Base-by-base conservation (phyloP, 2,329 filamentous ascomycete species). In the Truncatella angustata region DNA sequence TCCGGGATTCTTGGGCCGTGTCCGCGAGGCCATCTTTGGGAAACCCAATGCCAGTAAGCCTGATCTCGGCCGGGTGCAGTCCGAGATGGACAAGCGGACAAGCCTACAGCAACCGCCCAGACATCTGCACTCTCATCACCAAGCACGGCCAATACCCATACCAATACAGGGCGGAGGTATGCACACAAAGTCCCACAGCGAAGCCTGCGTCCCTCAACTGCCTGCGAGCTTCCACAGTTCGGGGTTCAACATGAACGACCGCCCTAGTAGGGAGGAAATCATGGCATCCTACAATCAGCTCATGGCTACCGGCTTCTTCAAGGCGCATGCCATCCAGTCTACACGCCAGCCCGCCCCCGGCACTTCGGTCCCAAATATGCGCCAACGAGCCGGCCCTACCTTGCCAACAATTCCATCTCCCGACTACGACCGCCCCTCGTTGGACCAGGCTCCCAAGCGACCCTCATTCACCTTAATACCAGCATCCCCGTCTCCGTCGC, bases 301-400 rank as follows among this genome's bases (percentile, higher is more conserved):
- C 52, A 72, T 84, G 58, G 75, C 78, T 2, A 74, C 74, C 5
- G 81, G 81, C 54, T 84, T 84, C 73, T 84, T 84, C 63, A 72
- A 76, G 43, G 70, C 76, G 21, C 80, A 82, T 56, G 80, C 80
- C 49, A 83, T 83, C 55, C 76, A 79, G 54, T 81, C 79, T 4
- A 80, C 78, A 1, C 72, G 81, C 3, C 77, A 78, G 61, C 76
- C 71, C 2, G 48, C 26, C 30, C 39, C 49, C 20, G 53, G 37
- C 34, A 21, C 37, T 21, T n/a, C 24, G 12, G 55, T 11, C 10
- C 21, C 18, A 12, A 28, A 39, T 20, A 21, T 34, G 5, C 34
- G 20, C 12, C 20, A n/a, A n/a, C n/a, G 20, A 11, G 18, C 35
- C 11, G 20, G 12, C 14, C 40, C 46, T 20, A 45, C 47, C 14